These are phyloP conservation scores for Lentinula raphanica DNA, from an alignment of 768 basidiomycete species.

Conservation along the genomic window DNA sequence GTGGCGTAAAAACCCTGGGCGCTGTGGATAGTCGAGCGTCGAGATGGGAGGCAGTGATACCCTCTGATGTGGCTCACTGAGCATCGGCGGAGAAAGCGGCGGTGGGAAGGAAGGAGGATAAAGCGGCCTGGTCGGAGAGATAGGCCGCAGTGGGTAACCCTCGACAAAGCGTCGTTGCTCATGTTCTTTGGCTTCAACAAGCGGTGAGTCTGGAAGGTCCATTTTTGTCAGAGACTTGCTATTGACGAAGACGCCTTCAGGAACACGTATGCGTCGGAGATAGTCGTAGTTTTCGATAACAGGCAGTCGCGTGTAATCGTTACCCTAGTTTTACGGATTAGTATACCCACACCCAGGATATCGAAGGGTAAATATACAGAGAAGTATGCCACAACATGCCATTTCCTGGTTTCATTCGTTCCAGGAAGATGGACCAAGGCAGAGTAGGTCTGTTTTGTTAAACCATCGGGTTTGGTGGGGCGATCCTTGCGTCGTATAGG, in stretches of 20 bases:
- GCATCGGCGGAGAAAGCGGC: conserved; percentile 9
- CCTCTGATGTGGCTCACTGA: conserved; percentile 7
- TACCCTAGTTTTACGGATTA: conserved; percentile 37
- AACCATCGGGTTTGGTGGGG: conserved; percentile 73
- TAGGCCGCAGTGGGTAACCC: not conserved
- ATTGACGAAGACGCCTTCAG: conserved; percentile 67
- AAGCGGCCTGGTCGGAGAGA: conserved; percentile 13
- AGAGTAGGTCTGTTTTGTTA: conserved; percentile 84
- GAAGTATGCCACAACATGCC: conserved; percentile 84
- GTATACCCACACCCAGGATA: conserved; percentile 3
- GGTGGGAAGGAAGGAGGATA: conserved; percentile 12
- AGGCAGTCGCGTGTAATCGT: conserved; percentile 65
- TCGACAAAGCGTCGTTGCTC: not conserved
- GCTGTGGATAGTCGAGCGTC: conserved; percentile 13
- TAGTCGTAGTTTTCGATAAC: conserved; percentile 73
- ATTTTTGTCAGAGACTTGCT: conserved; percentile 48
- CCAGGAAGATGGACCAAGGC: conserved; percentile 67
- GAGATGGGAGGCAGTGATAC: conserved; percentile 20
- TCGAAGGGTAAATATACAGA: conserved; percentile 39
- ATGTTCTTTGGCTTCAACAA: conserved; percentile 37
- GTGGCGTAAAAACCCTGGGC: conserved; percentile 16
- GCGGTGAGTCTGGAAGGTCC: conserved; percentile 40
- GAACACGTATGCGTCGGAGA: conserved; percentile 60
- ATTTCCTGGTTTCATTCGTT: conserved; percentile 56
- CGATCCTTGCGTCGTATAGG: conserved; percentile 70